A percentile compares a stretch with the other conserved stretches of the same genome.
phyloP scores from a whole-genome alignment of 2,329 filamentous ascomycete species.

The Clonostachys sp. region DNA sequence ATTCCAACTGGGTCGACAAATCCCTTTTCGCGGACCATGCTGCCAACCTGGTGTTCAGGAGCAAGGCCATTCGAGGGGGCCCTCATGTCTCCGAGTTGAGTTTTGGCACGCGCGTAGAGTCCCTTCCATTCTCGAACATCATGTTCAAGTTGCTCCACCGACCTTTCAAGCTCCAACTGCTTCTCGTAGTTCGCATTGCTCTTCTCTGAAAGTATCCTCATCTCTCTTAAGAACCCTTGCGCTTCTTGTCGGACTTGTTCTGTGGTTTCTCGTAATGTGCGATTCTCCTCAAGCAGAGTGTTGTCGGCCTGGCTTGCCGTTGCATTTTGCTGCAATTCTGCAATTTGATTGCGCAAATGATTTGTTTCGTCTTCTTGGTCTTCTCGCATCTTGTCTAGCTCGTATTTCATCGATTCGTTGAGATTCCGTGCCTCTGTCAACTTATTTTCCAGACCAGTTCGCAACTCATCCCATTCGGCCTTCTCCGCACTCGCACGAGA shows the following conservation, averaged over 20 bases:
- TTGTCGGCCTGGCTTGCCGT: conserved; percentile 28
- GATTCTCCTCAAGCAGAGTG: conserved; percentile 64
- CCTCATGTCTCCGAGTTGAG: conserved; percentile 77
- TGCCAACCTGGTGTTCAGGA: conserved; percentile 65
- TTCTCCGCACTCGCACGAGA: conserved; percentile 56
- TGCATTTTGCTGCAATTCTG: conserved; percentile 36
- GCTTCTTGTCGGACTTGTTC: conserved; percentile 85
- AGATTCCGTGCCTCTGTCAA: conserved; percentile 69
- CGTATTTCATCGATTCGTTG: conserved; percentile 75
- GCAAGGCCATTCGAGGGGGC: conserved; percentile 74
- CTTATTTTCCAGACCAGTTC: conserved; percentile 65
- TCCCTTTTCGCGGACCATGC: conserved; percentile 59
- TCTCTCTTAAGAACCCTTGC: conserved; percentile 78
- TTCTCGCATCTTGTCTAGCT: conserved; percentile 68
- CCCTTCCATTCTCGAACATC: conserved; percentile 89
- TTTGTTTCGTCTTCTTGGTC: conserved; percentile 62
- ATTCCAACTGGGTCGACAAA: conserved; percentile 70
- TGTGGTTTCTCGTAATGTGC: conserved; percentile 70
- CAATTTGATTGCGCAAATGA: conserved; percentile 60
- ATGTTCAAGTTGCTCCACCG: conserved; percentile 71
- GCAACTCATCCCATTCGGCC: conserved; percentile 65
- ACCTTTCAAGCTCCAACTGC: conserved; percentile 72
- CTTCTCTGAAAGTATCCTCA: conserved; percentile 79
- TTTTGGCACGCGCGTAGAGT: conserved; percentile 83
- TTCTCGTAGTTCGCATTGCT: conserved; percentile 75